phyloP scores from a whole-genome alignment of 805 yeast species.

The Yamadazyma ubonensis region DNA sequence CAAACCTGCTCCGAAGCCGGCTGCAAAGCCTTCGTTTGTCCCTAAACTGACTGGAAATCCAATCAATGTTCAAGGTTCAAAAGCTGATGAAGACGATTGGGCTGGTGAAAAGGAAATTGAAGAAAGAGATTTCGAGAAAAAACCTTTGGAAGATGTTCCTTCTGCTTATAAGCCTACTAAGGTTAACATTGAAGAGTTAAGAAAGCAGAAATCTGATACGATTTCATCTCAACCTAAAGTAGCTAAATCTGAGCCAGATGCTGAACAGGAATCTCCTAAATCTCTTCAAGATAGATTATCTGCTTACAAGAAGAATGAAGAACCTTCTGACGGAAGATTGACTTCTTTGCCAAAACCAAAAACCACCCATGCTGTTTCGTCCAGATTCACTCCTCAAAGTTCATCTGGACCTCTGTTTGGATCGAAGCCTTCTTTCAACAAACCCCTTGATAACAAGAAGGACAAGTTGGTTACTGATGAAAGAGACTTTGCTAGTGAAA shows the following conservation, averaged over 20 bases:
- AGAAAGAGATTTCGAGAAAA: constrained; percentile 50
- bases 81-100: constrained; percentile 61
- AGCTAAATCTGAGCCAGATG: constrained; percentile 24
- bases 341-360: constrained; percentile 66
- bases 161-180: constrained; percentile 67
- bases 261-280: constrained; percentile 47
- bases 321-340: constrained; percentile 47
- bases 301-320: constrained; percentile 37
- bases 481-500: constrained; percentile 60
- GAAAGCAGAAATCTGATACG: constrained; percentile 48
- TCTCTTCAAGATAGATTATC: constrained; percentile 46
- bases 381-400: constrained; percentile 43
- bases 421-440: constrained; percentile 37
- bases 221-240: constrained; percentile 41
- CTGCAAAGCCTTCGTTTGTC: constrained; percentile 24
- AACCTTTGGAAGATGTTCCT: constrained; percentile 53
- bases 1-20: constrained; percentile 8
- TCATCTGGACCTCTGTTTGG: constrained; percentile 30
- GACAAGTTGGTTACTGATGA: constrained; percentile 58
- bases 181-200: constrained; percentile 56
- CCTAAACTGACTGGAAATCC: constrained; percentile 43
- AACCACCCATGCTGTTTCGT: constrained; percentile 47
- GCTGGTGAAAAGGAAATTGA: constrained; percentile 61
- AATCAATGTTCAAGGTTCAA: constrained; percentile 23
- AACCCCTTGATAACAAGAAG: constrained; percentile 28